Conservation (phyloP, 148 eudicot species). For the Linanthus parryae region DNA sequence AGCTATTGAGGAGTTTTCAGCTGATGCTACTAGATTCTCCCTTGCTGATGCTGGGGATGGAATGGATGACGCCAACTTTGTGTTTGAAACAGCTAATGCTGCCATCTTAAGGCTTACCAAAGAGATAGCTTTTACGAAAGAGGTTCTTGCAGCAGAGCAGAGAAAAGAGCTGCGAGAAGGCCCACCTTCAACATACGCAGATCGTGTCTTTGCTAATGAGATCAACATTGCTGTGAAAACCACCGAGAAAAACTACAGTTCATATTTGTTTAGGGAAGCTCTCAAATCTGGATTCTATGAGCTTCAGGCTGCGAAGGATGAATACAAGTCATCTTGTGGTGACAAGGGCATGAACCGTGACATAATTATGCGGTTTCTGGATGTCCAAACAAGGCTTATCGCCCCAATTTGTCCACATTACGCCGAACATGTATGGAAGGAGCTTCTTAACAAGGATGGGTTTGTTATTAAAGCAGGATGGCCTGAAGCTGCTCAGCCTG, state of each 20-base stretch:
- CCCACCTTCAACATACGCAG: constrained; percentile 59
- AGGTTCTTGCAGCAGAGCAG: constrained; percentile 57
- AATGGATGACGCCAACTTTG: constrained; percentile 94
- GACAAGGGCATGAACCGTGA: constrained; percentile 65
- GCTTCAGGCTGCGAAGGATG: constrained; percentile 80
- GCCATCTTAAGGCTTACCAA: constrained; percentile 85
- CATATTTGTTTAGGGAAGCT: constrained; percentile 70
- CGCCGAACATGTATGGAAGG: constrained; percentile 78
- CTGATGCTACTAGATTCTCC: constrained; percentile 78
- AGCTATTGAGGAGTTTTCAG: constrained; percentile 81
- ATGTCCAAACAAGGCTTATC: constrained; percentile 74
- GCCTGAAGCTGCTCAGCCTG: constrained; percentile 61
- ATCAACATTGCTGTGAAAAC: constrained; percentile 57
- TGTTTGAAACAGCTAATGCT: constrained; percentile 87
- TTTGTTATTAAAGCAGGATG: constrained; percentile 68
- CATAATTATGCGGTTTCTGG: constrained; percentile 68
- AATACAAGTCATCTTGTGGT: constrained; percentile 83
- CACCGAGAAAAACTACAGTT: constrained; percentile 63
- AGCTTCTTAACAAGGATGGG: constrained; percentile 67
- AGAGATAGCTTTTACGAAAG: constrained; percentile 87
- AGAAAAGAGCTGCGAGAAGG: constrained; percentile 49
- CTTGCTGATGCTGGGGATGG: constrained; percentile 98
- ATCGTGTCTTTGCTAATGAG: constrained; percentile 83
- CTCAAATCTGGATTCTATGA: constrained; percentile 84
- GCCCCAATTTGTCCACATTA: constrained; percentile 91